These are phyloP conservation scores for Penicillium atrosanguineum DNA, from an alignment of 495 filamentous ascomycete genomes.

Conservation along the genomic window DNA sequence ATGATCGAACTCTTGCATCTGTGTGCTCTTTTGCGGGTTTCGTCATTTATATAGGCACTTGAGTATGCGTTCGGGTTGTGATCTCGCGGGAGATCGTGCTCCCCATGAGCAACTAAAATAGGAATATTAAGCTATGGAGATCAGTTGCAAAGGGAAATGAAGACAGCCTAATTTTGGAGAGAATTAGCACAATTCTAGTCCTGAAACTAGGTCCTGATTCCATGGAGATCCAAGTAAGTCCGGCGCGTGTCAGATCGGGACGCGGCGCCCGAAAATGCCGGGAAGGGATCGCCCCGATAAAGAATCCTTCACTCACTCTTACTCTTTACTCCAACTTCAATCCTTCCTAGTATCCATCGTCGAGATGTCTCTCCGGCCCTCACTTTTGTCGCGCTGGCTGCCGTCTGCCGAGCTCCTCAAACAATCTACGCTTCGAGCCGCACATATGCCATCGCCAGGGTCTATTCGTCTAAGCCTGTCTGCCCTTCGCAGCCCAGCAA, in stretches of 20 bases:
- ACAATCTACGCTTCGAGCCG: constrained; percentile 1
- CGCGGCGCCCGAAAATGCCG: constrained; percentile 7
- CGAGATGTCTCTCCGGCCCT: constrained; percentile 20
- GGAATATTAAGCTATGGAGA: neutral
- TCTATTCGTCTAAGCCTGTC: constrained; percentile 1
- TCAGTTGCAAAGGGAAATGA: neutral
- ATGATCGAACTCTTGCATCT: too few species aligned
- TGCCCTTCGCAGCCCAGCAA: neutral
- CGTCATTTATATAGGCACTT: too few species aligned
- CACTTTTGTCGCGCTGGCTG: constrained; percentile 26
- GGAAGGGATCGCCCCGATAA: constrained; percentile 9
- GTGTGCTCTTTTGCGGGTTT: too few species aligned
- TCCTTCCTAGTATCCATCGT: neutral
- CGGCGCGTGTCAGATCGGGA: neutral
- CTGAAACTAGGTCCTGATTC: neutral
- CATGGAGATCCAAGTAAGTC: neutral
- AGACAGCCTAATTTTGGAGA: neutral
- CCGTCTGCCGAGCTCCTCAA: constrained; percentile 18
- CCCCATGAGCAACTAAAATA: neutral
- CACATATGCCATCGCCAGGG: neutral
- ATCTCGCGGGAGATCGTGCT: neutral
- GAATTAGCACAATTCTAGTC: too few species aligned
- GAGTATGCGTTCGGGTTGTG: too few species aligned
- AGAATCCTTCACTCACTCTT: neutral
- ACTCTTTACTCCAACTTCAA: neutral